Percentiles rank a stretch among this genome's conserved stretches.
Evolutionary conservation across 176 grass and related monocot species (phyloP).

Genomic region (Carex myosuroides): DNA sequence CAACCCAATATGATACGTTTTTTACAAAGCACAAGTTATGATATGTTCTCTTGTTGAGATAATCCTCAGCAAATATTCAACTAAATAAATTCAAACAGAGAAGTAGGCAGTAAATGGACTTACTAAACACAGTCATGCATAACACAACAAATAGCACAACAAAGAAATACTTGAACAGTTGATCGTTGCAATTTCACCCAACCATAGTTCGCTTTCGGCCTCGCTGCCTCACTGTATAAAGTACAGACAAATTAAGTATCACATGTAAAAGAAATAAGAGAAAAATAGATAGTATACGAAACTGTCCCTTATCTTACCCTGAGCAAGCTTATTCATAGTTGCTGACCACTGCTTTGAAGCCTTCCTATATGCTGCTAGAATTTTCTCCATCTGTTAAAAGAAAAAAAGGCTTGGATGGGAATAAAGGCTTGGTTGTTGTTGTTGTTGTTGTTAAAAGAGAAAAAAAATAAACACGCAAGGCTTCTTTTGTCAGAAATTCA

Average conservation of each 20-base stretch:
- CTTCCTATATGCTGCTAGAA: slow-evolving; percentile 68
- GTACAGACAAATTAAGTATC: neutral
- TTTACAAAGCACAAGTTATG: neutral
- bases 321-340: slow-evolving; percentile 86
- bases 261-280: neutral
- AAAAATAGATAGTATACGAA: neutral
- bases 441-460: no score
- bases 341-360: slow-evolving; percentile 86
- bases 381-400: slow-evolving; percentile 61
- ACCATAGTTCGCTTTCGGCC: slow-evolving; percentile 86
- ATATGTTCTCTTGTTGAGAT: neutral
- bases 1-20: neutral
- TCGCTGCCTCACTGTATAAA: slow-evolving; percentile 53
- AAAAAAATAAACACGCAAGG: neutral
- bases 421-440: neutral
- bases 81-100: slow-evolving; percentile 5
- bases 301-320: slow-evolving; percentile 39
- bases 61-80: neutral
- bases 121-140: neutral
- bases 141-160: neutral
- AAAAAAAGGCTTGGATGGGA: neutral
- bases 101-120: neutral
- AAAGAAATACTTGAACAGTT: neutral
- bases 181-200: slow-evolving; percentile 23
- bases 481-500: neutral